Conservation (phyloP, 2,329 filamentous ascomycete species). For the Ophidiomyces ophidiicola region DNA sequence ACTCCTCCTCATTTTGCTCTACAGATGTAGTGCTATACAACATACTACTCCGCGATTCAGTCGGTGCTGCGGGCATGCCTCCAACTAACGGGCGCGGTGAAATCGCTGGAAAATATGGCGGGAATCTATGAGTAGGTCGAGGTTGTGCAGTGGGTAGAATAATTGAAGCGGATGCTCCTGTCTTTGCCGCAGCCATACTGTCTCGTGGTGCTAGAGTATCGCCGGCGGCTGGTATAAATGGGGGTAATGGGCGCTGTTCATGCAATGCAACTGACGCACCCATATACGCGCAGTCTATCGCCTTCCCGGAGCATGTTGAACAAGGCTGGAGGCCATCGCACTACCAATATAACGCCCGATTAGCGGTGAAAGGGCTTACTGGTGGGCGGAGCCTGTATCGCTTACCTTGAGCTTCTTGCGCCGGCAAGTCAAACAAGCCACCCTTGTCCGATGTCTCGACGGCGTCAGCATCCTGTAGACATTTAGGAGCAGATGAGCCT, state of each 20-base stretch:
- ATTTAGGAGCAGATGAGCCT: background rate
- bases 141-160: background rate
- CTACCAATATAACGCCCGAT: too few species aligned
- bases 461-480: slow-evolving; percentile 5
- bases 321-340: slow-evolving; percentile 11
- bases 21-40: slow-evolving; percentile 2
- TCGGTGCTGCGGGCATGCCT: background rate
- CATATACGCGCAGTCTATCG: slow-evolving; percentile 1
- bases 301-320: slow-evolving; percentile 3
- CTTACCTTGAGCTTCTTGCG: slow-evolving; percentile 10
- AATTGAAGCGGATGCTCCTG: background rate
- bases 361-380: too few species aligned
- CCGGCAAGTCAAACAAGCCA: slow-evolving; percentile 8
- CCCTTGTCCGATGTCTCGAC: slow-evolving; percentile 6
- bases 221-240: background rate
- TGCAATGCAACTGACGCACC: background rate
- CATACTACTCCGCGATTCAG: slow-evolving; percentile 1
- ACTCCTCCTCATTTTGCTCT: slow-evolving; percentile 17
- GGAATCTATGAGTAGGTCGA: background rate
- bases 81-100: slow-evolving; percentile 1
- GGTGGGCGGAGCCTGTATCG: too few species aligned
- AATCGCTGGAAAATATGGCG: background rate
- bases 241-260: slow-evolving; percentile 6
- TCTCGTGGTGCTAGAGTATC: background rate
- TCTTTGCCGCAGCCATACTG: background rate